Base-by-base conservation (phyloP, 192 early-diverging fungal genomes). In the Paraglomus brasilianum region DNA sequence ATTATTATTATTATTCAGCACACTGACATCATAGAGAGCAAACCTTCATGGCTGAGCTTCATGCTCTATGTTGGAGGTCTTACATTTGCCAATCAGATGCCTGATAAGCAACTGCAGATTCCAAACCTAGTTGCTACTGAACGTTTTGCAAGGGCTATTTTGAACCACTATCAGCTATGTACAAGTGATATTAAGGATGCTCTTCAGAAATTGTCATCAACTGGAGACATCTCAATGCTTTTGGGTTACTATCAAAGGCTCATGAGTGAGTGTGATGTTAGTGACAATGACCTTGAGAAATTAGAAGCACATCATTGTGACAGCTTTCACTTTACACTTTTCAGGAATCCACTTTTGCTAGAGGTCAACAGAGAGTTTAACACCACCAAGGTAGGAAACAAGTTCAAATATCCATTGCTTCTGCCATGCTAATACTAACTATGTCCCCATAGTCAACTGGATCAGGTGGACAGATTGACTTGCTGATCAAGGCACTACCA, bases 21-120 rank as follows among this genome's bases (percentile, higher is more conserved):
- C 38, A 72, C n/a, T 21, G 69, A 72, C 55, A 67, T 72, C 51
- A 53, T 9, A 22, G 56, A 53, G 53, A 76, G 63, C 64, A 72
- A 60, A 72, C 41, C 69, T 40, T 46, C 70, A 51, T 76, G 69
- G 69, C 55, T 76, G 22, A 76, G 69, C 64, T 76, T 66, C 41
- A 61, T 76, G 74, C 46, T 71, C 50, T 52, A 76, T 65, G 70
- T 71, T 59, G 74, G 74, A 17, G 61, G 74, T 66, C 64, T 76
- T 51, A 72, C 70, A 6, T 76, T 72, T 50, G 39, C 46, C 52
- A 36, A 52, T 41, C 22, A 65, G 17, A 47, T 38, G 48, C 10
- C 66, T 38, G 66, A 53, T n/a, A 75, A 70, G 38, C 74, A 71
- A 8, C 63, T 66, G 21, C 49, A 53, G 38, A 64, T 63, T 19